A percentile compares a stretch with the other conserved stretches of the same genome.
These are phyloP conservation scores for Wickerhamiella azyma DNA, from an alignment of 805 yeast genomes.

Conservation along the genomic window DNA sequence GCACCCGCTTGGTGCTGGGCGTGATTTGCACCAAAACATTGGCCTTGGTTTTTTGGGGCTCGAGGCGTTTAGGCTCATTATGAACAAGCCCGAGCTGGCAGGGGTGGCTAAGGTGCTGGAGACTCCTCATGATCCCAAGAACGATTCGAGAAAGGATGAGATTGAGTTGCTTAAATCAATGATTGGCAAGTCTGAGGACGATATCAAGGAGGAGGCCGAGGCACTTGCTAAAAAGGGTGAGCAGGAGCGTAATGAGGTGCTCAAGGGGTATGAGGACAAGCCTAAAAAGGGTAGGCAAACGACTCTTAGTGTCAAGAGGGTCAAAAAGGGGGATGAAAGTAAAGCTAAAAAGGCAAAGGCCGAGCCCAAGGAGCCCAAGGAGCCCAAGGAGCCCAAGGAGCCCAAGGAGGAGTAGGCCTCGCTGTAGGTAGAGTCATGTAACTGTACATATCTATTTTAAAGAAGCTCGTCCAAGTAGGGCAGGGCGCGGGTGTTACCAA, in stretches of 20 bases:
- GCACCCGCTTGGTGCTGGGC: conserved; percentile 78
- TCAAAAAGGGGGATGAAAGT: background rate
- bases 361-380: background rate
- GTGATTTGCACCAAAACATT: conserved; percentile 80
- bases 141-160: conserved; percentile 56
- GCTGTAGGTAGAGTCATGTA: background rate
- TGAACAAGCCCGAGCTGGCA: conserved; percentile 49
- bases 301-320: background rate
- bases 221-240: conserved; percentile 48
- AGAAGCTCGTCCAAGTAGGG: conserved; percentile 86
- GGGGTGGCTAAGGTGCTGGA: conserved; percentile 73
- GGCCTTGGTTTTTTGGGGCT: conserved; percentile 85
- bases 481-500: conserved; percentile 74
- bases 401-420: background rate
- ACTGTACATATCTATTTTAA: conserved; percentile 16
- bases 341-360: background rate
- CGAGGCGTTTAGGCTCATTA: conserved; percentile 66
- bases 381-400: no score
- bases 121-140: conserved; percentile 44
- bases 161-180: conserved; percentile 71
- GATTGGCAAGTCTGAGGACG: conserved; percentile 40
- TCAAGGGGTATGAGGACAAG: conserved; percentile 3
- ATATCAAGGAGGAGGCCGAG: conserved; percentile 34
- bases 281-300: background rate
- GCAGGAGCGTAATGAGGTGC: conserved; percentile 54